Base-by-base conservation (phyloP, 2,329 filamentous ascomycete genomes). In the Fusarium cicatricum region DNA sequence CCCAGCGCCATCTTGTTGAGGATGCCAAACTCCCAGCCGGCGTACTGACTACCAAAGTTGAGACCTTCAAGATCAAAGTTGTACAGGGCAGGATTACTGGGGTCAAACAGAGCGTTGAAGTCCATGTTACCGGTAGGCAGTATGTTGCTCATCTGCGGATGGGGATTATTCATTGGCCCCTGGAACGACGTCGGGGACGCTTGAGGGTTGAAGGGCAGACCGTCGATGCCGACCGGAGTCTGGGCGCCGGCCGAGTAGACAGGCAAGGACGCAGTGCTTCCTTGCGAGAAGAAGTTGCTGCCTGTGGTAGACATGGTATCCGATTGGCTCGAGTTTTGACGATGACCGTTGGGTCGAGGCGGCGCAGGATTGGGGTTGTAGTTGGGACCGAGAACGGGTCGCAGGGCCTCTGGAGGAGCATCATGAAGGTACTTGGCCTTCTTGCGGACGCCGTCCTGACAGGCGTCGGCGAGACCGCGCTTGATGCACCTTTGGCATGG, bases 351-450 rank as follows among this genome's bases (percentile, higher is more conserved):
- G 17, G 77, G 70, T 34, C 78, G 72, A 65, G 77, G 76, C 4
- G 78, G 76, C 71, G 79, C 73, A 67, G 76, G 77, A 74, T 74
- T 80, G 70, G 83, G 84, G 69, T 89, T 91, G 68, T 86, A 89
- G 59, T 83, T 87, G 26, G 88, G 86, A 5, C 89, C 88, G 41
- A 95, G 83, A 36, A 95, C 92, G n/a, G 93, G 91, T 71, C 94
- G 85, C 59, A 97, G 81, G 39, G 92, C 92, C 73, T 96, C 92
- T 46, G 92, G 87, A 31, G 94, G 93, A 21, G 94, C 92, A 82
- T 98, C 95, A 71, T 98, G 93, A 52, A 99, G 90, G 75, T 99
- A 99, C 75, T 99, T 99, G 46, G 95, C 95, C 82, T 98, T 99
- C 77, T 99, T 99, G 61, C 95, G 90, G 45, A 98, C 92, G 48